Percentiles rank a stretch among this genome's conserved stretches.
Evolutionary conservation across 441 rosid species (phyloP).

Genomic region (Kokia cookei): DNA sequence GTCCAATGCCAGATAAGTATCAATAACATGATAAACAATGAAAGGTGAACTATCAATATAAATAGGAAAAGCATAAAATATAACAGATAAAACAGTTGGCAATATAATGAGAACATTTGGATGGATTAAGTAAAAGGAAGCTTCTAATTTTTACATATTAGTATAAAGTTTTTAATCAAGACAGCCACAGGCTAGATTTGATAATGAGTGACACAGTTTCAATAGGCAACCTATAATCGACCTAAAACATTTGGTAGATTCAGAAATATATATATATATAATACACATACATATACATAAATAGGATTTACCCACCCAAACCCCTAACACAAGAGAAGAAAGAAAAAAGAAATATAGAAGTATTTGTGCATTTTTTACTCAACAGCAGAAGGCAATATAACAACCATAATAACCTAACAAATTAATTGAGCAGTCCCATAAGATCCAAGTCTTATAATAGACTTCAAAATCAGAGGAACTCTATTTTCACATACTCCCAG

Average conservation of each 20-base stretch:
- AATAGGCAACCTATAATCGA: background rate
- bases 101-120: background rate
- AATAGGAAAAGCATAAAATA: background rate
- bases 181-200: background rate
- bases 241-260: background rate
- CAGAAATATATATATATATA: background rate
- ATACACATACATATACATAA: no score
- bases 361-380: background rate
- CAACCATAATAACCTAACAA: background rate
- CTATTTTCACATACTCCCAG: background rate
- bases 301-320: background rate
- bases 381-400: background rate
- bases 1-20: background rate
- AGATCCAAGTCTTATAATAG: background rate
- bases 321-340: background rate
- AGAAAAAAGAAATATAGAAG: background rate
- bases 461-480: background rate
- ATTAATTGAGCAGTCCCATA: background rate
- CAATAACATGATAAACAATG: background rate
- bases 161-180: background rate
- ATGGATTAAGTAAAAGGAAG: background rate
- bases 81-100: background rate
- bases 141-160: background rate
- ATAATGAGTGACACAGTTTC: background rate
- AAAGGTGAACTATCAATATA: background rate